A percentile compares a stretch with the other conserved stretches of the same genome.
Conservation (phyloP, 352 stramenopile species). For the Stephanocyclus meneghinianus region DNA sequence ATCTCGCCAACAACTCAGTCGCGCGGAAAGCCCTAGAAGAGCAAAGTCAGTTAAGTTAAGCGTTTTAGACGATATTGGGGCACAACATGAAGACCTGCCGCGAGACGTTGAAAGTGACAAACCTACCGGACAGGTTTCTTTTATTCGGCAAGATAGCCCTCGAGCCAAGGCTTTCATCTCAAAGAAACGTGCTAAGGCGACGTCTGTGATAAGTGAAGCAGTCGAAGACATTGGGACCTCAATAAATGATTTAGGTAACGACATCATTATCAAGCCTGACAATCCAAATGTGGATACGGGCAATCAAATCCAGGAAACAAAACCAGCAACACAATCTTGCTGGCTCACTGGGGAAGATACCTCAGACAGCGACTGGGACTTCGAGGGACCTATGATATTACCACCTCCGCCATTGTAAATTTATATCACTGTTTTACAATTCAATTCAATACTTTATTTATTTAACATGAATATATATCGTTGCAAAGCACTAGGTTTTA, state of each 20-base stretch:
- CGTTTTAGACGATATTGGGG: not conserved
- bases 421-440: not conserved
- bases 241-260: not conserved
- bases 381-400: slow-evolving; percentile 57
- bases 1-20: not conserved
- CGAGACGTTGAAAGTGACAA: no score
- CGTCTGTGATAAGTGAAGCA: no score
- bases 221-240: not conserved
- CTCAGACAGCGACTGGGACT: slow-evolving; percentile 57
- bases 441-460: no score
- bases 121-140: no score
- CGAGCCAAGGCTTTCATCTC: no score
- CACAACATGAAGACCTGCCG: no score
- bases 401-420: slow-evolving; percentile 43
- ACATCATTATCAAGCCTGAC: slow-evolving; percentile 9
- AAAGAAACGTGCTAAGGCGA: no score
- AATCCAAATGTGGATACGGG: not conserved
- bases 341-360: slow-evolving; percentile 38
- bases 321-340: not conserved
- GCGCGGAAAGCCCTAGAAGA: slow-evolving; percentile 8
- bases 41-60: not conserved
- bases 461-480: no score
- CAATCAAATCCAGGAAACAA: not conserved
- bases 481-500: no score
- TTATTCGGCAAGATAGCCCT: no score